A percentile compares a stretch with the other conserved stretches of the same genome.
These are phyloP conservation scores for Aquilaria agallochum DNA, from an alignment of 441 rosid genomes.

Conservation along the genomic window DNA sequence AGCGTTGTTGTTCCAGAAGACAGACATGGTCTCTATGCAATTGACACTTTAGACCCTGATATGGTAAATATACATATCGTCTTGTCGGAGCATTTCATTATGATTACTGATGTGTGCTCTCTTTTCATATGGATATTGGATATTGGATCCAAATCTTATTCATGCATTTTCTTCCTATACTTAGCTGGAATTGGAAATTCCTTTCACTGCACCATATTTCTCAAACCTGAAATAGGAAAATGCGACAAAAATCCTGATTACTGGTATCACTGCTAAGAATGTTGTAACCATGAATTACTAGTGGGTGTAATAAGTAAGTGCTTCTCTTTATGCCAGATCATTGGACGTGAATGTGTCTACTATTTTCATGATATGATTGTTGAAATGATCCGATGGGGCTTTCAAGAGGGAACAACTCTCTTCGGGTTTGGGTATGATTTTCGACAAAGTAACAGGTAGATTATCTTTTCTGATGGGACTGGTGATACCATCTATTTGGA, in stretches of 20 bases:
- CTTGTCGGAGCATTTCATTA: too few relatives aligned
- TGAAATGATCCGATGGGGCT: constrained; percentile 94
- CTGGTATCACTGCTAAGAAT: neutral
- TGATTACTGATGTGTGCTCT: too few relatives aligned
- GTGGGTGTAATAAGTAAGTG: constrained; percentile 7
- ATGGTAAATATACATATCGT: constrained; percentile 38
- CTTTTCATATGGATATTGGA: too few relatives aligned
- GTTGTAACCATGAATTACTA: neutral
- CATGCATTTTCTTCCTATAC: too few relatives aligned
- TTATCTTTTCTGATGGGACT: neutral
- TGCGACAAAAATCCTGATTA: neutral
- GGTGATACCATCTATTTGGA: too few relatives aligned
- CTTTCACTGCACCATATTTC: too few relatives aligned
- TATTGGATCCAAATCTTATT: too few relatives aligned
- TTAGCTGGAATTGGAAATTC: too few relatives aligned
- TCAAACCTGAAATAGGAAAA: neutral
- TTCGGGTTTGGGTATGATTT: constrained; percentile 98
- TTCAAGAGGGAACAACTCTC: constrained; percentile 87
- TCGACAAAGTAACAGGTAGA: constrained; percentile 93
- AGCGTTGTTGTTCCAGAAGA: constrained; percentile 79
- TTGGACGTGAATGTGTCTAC: constrained; percentile 80
- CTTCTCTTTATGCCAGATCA: constrained; percentile 36
- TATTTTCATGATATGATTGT: constrained; percentile 96
- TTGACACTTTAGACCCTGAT: constrained; percentile 93
- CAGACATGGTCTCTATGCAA: constrained; percentile 83